A percentile compares a stretch with the other conserved stretches of the same genome.
Evolutionary conservation across 257 asterid species (phyloP).

Genomic region (Cynanchum wilfordii): DNA sequence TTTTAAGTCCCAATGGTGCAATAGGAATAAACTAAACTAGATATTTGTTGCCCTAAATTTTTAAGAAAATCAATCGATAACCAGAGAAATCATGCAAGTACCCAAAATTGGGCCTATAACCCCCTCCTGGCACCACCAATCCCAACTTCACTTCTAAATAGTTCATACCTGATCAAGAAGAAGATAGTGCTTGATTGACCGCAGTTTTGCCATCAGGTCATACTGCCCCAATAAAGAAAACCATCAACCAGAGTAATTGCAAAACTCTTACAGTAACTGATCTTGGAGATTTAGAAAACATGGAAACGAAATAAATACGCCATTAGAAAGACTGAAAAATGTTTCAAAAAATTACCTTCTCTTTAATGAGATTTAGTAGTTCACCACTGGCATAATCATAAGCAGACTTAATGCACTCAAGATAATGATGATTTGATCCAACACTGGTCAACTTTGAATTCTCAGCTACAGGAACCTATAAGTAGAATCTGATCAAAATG

Average conservation of each 20-base stretch:
- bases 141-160: constrained; percentile 1
- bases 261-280: constrained; percentile 14
- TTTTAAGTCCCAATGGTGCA: neutral
- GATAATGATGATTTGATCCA: constrained; percentile 91
- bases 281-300: neutral
- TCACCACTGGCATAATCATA: constrained; percentile 98
- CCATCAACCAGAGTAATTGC: constrained; percentile 15
- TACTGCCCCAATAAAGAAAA: constrained; percentile 42
- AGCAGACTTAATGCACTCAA: constrained; percentile 88
- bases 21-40: neutral
- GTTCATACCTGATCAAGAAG: constrained; percentile 97
- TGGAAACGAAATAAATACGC: neutral
- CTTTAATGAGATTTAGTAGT: constrained; percentile 79
- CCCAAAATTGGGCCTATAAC: neutral
- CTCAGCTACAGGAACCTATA: constrained; percentile 85
- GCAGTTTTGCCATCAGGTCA: constrained; percentile 91
- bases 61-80: neutral
- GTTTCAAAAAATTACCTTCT: constrained; percentile 54
- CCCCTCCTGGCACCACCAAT: neutral
- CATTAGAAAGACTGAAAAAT: neutral
- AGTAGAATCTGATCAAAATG: constrained; percentile 33
- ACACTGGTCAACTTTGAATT: constrained; percentile 65
- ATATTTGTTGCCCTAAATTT: neutral
- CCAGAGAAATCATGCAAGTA: neutral
- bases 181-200: constrained; percentile 96